phyloP scores from a whole-genome alignment of 768 basidiomycete species.

The Trametes cinnabarina region DNA sequence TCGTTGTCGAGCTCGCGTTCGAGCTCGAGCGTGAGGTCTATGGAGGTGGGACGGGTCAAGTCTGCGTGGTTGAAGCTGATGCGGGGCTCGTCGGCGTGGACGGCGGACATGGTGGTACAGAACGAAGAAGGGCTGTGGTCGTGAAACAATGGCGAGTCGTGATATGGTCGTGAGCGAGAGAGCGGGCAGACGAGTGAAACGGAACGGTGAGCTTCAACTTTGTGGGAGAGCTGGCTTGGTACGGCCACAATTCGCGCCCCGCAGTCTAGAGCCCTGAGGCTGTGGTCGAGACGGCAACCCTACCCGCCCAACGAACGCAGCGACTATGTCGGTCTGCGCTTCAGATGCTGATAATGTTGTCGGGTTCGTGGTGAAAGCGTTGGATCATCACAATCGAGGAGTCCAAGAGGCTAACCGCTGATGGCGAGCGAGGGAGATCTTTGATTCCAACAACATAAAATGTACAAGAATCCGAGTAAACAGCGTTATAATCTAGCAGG shows the following conservation, averaged over 20 bases:
- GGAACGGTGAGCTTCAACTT: neutral
- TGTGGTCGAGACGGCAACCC: slow-evolving; percentile 31
- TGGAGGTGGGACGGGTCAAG: slow-evolving; percentile 45
- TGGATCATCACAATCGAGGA: neutral
- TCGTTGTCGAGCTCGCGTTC: slow-evolving; percentile 73
- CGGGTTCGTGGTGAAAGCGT: neutral
- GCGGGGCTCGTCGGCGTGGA: slow-evolving; percentile 21
- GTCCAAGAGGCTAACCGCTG: neutral
- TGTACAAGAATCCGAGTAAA: slow-evolving; percentile 15
- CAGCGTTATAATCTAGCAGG: slow-evolving; percentile 12
- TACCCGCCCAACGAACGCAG: neutral
- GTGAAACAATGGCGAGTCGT: slow-evolving; percentile 10
- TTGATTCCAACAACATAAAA: neutral
- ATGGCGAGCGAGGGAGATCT: neutral
- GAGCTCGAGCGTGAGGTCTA: slow-evolving; percentile 78
- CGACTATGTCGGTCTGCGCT: neutral
- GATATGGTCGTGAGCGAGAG: slow-evolving; percentile 6
- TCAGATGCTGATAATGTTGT: neutral
- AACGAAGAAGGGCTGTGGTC: neutral
- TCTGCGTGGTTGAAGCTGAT: slow-evolving; percentile 23
- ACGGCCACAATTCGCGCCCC: neutral
- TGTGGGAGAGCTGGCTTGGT: neutral
- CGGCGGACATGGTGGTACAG: slow-evolving; percentile 9
- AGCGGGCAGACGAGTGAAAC: neutral
- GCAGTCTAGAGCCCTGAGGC: slow-evolving; percentile 1